Evolutionary conservation across 805 yeast genomes (phyloP).

Genomic region (Lipomyces chichibuensis): DNA sequence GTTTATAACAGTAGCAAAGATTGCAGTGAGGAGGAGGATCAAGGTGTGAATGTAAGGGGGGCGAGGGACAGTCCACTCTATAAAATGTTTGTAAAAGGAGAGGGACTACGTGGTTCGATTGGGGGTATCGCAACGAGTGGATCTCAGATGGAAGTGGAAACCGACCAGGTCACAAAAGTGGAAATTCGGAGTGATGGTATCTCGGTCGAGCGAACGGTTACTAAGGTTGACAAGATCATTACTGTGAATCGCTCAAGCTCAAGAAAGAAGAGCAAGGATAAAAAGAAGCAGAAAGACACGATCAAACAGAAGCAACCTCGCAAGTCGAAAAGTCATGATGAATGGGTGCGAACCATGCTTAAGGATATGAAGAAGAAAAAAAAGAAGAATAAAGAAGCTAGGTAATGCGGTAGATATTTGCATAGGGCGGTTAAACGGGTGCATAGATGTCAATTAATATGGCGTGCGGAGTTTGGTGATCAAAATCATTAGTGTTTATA

Average conservation of each 20-base stretch:
- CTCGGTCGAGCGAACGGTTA: neutral
- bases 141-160: neutral
- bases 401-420: neutral
- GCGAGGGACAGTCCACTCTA: conserved; percentile 73
- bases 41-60: conserved; percentile 46
- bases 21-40: conserved; percentile 46
- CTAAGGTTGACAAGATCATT: conserved; percentile 21
- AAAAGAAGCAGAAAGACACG: conserved; percentile 37
- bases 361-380: conserved; percentile 27
- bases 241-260: conserved; percentile 18
- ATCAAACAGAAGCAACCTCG: conserved; percentile 43
- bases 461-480: neutral
- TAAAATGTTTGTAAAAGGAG: conserved; percentile 84
- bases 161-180: neutral
- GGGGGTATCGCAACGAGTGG: conserved; percentile 5
- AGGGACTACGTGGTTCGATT: conserved; percentile 74
- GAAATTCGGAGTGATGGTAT: neutral
- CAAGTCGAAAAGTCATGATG: conserved; percentile 33
- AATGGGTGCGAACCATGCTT: conserved; percentile 22
- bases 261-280: conserved; percentile 39
- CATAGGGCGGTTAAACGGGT: neutral
- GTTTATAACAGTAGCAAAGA: conserved; percentile 46
- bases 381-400: conserved; percentile 3
- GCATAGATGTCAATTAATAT: neutral
- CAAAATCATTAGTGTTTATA: neutral